phyloP scores from a whole-genome alignment of 441 rosid species.

The Kokia cookei region DNA sequence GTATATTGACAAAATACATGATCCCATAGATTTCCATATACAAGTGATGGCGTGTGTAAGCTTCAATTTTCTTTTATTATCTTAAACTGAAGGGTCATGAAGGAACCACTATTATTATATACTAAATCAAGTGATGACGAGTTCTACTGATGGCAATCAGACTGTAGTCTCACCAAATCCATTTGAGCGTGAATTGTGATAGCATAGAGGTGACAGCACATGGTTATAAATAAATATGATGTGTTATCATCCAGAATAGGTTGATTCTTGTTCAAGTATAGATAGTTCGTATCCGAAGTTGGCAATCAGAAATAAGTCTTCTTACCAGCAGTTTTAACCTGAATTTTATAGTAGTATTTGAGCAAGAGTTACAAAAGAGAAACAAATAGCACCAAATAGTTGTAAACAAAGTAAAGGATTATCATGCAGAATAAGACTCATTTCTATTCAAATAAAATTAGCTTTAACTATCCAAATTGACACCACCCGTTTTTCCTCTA shows the following conservation, averaged over 20 bases:
- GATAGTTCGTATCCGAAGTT: background rate
- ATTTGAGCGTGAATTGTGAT: background rate
- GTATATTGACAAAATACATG: background rate
- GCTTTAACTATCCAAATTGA: background rate
- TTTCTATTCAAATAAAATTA: background rate
- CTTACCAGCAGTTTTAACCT: background rate
- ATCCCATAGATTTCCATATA: background rate
- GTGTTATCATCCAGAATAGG: background rate
- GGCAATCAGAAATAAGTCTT: background rate
- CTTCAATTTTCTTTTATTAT: background rate
- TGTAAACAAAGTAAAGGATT: background rate
- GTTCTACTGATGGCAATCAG: background rate
- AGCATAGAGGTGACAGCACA: background rate
- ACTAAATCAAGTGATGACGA: background rate
- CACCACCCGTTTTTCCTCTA: background rate
- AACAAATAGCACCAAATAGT: background rate
- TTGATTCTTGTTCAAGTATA: background rate
- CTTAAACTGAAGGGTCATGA: background rate
- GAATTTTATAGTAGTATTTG: background rate
- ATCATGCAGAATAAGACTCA: background rate
- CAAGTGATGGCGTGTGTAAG: background rate
- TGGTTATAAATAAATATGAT: background rate
- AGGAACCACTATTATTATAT: background rate
- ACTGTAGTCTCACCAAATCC: background rate
- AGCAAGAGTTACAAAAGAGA: background rate